phyloP scores from a whole-genome alignment of 257 asterid species.

The Nicotiana benthamiana region DNA sequence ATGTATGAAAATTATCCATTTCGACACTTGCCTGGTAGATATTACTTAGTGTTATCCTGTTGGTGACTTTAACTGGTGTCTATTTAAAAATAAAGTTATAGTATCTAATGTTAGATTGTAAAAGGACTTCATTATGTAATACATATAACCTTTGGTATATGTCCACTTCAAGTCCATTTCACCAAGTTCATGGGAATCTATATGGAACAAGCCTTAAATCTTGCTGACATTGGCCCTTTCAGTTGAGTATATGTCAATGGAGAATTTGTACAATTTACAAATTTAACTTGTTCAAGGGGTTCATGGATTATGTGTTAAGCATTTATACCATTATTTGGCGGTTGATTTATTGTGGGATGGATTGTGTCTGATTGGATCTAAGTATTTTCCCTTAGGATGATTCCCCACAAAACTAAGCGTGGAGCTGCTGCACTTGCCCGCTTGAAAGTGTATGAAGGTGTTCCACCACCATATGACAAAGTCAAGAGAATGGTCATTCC shows the following conservation, averaged over 20 bases:
- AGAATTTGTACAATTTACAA: not conserved
- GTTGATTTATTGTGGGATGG: not conserved
- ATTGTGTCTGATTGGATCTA: not conserved
- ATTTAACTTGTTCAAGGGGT: not conserved
- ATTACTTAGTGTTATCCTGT: not conserved
- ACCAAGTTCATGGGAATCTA: not conserved
- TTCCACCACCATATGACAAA: constrained; percentile 81
- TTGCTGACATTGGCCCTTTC: not conserved
- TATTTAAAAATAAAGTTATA: not conserved
- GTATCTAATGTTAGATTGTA: not conserved
- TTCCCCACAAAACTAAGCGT: constrained; percentile 79
- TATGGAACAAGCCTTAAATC: not conserved
- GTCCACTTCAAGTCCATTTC: not conserved
- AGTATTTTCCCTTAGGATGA: constrained; percentile 38
- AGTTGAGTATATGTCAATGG: not conserved
- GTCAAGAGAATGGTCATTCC: constrained; percentile 80
- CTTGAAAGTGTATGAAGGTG: constrained; percentile 72
- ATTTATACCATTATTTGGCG: too few species aligned
- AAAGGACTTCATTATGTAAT: not conserved
- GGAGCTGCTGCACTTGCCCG: constrained; percentile 90
- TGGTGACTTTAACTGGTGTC: not conserved
- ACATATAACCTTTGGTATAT: not conserved
- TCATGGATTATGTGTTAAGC: not conserved
- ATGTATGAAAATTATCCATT: too few species aligned
- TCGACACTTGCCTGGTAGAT: not conserved